phyloP scores from a whole-genome alignment of 345 rosid species.

The Angophora floribunda region DNA sequence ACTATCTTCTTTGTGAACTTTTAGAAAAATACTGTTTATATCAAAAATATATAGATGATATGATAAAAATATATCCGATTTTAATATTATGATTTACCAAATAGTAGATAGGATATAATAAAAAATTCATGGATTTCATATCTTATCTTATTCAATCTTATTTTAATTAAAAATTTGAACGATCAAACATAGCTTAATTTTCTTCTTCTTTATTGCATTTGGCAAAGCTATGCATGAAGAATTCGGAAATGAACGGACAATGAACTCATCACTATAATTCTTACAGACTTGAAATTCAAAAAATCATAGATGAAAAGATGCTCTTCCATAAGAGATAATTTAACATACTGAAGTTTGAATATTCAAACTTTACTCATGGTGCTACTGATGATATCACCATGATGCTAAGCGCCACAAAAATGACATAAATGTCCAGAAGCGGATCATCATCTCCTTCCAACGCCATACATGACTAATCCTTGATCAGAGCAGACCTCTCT shows the following conservation, averaged over 20 bases:
- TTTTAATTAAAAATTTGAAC: no score
- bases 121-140: no score
- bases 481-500: background rate
- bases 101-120: no score
- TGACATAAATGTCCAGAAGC: background rate
- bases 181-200: no score
- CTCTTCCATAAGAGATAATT: background rate
- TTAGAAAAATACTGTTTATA: no score
- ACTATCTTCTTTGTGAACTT: no score
- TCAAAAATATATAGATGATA: no score
- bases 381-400: background rate
- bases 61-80: no score
- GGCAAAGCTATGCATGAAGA: background rate
- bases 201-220: background rate
- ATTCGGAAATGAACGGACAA: background rate
- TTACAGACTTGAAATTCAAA: background rate
- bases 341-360: background rate
- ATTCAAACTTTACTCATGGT: background rate
- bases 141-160: no score
- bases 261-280: background rate
- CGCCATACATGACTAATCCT: background rate
- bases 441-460: background rate
- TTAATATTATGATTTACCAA: no score
- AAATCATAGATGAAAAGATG: background rate
- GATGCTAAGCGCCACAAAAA: background rate